phyloP scores from a whole-genome alignment of 2,329 filamentous ascomycete species.

The Penicillium corylophilum region DNA sequence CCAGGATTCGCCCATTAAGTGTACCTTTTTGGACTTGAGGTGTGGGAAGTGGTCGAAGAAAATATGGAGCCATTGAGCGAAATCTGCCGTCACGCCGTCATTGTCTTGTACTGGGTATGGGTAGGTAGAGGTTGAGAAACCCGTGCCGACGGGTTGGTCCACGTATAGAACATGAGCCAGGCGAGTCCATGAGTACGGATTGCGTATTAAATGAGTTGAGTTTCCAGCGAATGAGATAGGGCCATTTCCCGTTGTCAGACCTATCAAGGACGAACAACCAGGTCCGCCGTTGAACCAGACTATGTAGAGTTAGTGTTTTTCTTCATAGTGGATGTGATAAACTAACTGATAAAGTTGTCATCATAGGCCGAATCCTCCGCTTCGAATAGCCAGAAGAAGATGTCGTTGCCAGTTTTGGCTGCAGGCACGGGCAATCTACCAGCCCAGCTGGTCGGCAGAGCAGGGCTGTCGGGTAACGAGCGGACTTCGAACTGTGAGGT shows the following conservation, averaged over 20 bases:
- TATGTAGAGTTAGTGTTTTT: conserved; percentile 13
- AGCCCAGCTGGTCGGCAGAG: conserved; percentile 35
- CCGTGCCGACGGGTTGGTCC: conserved; percentile 39
- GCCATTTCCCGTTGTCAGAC: conserved; percentile 34
- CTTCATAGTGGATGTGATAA: neutral
- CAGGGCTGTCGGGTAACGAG: conserved; percentile 29
- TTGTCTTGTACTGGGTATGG: conserved; percentile 30
- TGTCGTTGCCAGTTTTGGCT: conserved; percentile 26
- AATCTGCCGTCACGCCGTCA: conserved; percentile 29
- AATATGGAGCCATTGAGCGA: conserved; percentile 31
- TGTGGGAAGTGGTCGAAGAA: conserved; percentile 34
- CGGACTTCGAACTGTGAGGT: conserved; percentile 29
- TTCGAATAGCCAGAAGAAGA: conserved; percentile 42
- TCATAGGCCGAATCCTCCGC: conserved; percentile 30
- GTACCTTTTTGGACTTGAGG: conserved; percentile 31
- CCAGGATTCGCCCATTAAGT: conserved; percentile 42
- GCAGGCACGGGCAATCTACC: conserved; percentile 34
- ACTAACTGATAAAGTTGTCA: conserved; percentile 37
- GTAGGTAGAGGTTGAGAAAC: conserved; percentile 33
- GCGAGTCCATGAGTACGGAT: conserved; percentile 32
- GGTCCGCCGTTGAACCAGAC: conserved; percentile 41
- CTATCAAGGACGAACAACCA: conserved; percentile 37
- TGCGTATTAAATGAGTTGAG: conserved; percentile 23
- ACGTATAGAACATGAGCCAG: conserved; percentile 38
- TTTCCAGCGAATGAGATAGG: conserved; percentile 34